Evolutionary conservation across 148 eudicot species (phyloP).

Genomic region (Fagopyrum homotropicum): DNA sequence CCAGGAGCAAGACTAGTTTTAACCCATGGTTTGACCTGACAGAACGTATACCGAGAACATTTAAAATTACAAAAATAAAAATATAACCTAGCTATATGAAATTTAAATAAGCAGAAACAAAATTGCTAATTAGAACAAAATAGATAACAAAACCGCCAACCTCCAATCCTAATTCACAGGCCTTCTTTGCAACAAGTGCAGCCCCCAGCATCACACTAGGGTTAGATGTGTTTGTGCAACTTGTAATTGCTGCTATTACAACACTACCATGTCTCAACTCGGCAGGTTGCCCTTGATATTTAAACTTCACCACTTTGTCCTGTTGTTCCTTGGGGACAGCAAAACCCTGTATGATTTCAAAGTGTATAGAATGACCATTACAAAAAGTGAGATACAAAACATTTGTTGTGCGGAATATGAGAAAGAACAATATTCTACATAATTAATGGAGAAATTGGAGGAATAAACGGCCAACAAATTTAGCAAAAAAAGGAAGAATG

Average conservation of each 20-base stretch:
- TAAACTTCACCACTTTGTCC: slow-evolving; percentile 67
- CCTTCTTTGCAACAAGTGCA: slow-evolving; percentile 96
- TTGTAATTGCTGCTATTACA: slow-evolving; percentile 95
- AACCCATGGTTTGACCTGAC: slow-evolving; percentile 90
- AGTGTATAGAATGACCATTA: neutral
- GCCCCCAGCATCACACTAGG: slow-evolving; percentile 99
- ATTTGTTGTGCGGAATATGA: neutral
- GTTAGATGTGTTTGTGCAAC: slow-evolving; percentile 97
- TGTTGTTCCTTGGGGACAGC: slow-evolving; percentile 79
- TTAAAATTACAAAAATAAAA: neutral
- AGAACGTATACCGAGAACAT: slow-evolving; percentile 30
- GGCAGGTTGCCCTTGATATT: slow-evolving; percentile 81
- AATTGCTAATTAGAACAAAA: neutral
- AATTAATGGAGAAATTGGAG: neutral
- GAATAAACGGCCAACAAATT: neutral
- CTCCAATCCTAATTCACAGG: slow-evolving; percentile 86
- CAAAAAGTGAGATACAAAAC: neutral
- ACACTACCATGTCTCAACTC: slow-evolving; percentile 89
- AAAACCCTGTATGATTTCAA: slow-evolving; percentile 50
- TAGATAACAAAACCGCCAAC: slow-evolving; percentile 30
- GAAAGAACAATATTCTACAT: no score
- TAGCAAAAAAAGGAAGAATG: neutral
- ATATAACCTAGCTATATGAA: neutral
- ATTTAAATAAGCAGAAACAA: neutral
- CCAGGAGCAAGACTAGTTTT: slow-evolving; percentile 99